Evolutionary conservation across 2,329 filamentous ascomycete species (phyloP).

Genomic region (Pestalotiopsis sp.): DNA sequence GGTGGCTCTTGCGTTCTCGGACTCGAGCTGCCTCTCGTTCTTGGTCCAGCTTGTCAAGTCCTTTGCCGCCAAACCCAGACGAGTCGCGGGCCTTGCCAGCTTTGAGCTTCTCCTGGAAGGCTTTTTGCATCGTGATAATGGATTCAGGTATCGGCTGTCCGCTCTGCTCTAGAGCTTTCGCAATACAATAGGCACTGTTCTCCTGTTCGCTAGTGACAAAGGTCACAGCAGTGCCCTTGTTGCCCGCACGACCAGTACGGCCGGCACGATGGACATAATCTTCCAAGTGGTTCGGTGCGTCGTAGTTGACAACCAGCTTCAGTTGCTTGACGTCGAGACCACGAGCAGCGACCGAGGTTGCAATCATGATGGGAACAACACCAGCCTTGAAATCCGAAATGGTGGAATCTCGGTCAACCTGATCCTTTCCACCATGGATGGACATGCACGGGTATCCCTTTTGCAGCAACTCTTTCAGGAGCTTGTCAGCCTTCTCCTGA

Average conservation of each 20-base stretch:
- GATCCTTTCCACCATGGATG: slow-evolving; percentile 92
- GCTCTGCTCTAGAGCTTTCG: slow-evolving; percentile 90
- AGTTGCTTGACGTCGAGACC: slow-evolving; percentile 95
- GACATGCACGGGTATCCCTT: slow-evolving; percentile 92
- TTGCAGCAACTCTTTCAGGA: slow-evolving; percentile 76
- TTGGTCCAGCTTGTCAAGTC: slow-evolving; percentile 87
- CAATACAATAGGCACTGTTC: slow-evolving; percentile 84
- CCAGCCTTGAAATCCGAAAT: slow-evolving; percentile 94
- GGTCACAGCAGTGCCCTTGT: slow-evolving; percentile 92
- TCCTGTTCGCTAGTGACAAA: slow-evolving; percentile 93
- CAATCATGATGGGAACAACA: slow-evolving; percentile 85
- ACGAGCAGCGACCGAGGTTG: slow-evolving; percentile 92
- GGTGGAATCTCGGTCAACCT: slow-evolving; percentile 88
- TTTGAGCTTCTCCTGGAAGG: slow-evolving; percentile 89
- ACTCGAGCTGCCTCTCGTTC: slow-evolving; percentile 86
- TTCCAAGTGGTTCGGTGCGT: slow-evolving; percentile 90
- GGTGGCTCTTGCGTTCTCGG: slow-evolving; percentile 86
- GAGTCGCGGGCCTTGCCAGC: slow-evolving; percentile 87
- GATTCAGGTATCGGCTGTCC: slow-evolving; percentile 79
- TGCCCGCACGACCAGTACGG: slow-evolving; percentile 90
- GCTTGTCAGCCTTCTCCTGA: slow-evolving; percentile 84
- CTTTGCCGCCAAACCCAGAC: slow-evolving; percentile 92
- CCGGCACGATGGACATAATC: slow-evolving; percentile 96
- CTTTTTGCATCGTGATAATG: slow-evolving; percentile 66
- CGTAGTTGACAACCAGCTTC: slow-evolving; percentile 94